Evolutionary conservation across 192 early-diverging fungal genomes (phyloP), one percentile per base, ranked within the genome.

Genomic region (Podila minutissima): DNA sequence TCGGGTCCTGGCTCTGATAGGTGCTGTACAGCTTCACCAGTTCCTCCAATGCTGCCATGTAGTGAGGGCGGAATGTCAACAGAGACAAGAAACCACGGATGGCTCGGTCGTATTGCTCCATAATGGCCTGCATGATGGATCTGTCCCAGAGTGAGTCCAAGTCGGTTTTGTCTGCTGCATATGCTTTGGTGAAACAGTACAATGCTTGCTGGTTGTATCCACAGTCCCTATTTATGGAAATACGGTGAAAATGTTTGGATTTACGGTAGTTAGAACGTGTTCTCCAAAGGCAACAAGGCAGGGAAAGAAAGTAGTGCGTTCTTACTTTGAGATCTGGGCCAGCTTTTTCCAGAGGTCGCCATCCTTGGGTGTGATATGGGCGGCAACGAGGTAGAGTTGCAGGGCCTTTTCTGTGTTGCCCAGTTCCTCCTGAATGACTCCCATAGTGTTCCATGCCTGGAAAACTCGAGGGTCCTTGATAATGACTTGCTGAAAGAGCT

Each of bases 391-490:
- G 62, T 92, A 89, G 10, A 95, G 70, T 69, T 94, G 89, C 48
- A 95, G 70, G 0, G 95, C 92, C 65, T 93, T 94, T n/a, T 83
- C 82, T 15, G 73, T 68, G 64, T 93, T 89, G 9, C 96, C 94
- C 35, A 94, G 68, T 65, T 98, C 95, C 66, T 97, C 95, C 68
- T 97, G 94, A 35, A 97, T 91, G 64, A 97, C 85, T 59, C 94
- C 97, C 75, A 98, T 89, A 2, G 93, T 93, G 64, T 88, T 87
- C 98, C 98, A 99, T 19, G 96, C 96, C 33, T 89, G 83, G 63
- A 89, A 89, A 3, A 91, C 89, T 65, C 88, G 93, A 17, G 91
- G 91, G 33, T 92, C 88, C 4, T 86, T 71, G 26, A 90, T 89
- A 64, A 99, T 94, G 19, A 95, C 85, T 62, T 94, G 91, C 72